These are phyloP conservation scores for Parachaetomium inaequale DNA, from an alignment of 495 filamentous ascomycete genomes.

Conservation along the genomic window DNA sequence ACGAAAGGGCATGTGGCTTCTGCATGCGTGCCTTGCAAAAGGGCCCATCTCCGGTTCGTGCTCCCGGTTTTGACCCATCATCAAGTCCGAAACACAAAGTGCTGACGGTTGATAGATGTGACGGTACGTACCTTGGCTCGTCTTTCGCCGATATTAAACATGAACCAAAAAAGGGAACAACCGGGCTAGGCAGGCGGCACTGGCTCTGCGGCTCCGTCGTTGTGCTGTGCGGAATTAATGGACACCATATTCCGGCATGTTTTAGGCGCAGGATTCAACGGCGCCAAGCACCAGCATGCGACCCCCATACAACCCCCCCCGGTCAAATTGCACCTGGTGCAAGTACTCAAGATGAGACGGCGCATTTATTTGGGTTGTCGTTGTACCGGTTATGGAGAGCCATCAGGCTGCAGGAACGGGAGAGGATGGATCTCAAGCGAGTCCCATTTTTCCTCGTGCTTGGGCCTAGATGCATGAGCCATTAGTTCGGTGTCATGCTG, in stretches of 20 bases:
- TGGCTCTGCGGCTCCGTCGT: conserved; percentile 26
- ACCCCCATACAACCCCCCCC: conserved; percentile 20
- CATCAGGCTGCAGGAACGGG: conserved; percentile 30
- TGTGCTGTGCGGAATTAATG: conserved; percentile 29
- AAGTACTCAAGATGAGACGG: conserved; percentile 26
- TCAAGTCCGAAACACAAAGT: conserved; percentile 4
- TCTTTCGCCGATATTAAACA: conserved; percentile 20
- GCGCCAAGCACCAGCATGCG: conserved; percentile 31
- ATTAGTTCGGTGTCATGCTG: not conserved
- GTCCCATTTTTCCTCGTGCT: conserved; percentile 22
- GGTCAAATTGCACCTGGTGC: conserved; percentile 14
- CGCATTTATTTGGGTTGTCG: conserved; percentile 12
- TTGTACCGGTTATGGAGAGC: conserved; percentile 9
- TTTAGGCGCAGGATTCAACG: conserved; percentile 32
- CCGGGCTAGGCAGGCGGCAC: conserved; percentile 23
- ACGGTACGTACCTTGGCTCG: conserved; percentile 43
- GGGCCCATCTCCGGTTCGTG: conserved; percentile 73
- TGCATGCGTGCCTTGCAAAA: conserved; percentile 96
- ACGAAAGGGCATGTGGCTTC: conserved; percentile 95
- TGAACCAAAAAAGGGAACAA: conserved; percentile 18
- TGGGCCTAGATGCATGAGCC: conserved; percentile 11
- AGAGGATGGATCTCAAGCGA: conserved; percentile 34
- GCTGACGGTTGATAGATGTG: conserved; percentile 40
- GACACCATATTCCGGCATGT: conserved; percentile 31
- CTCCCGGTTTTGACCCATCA: not conserved